Conservation (phyloP, 2,329 filamentous ascomycete genomes). For the Botryosphaeria dothidea region DNA sequence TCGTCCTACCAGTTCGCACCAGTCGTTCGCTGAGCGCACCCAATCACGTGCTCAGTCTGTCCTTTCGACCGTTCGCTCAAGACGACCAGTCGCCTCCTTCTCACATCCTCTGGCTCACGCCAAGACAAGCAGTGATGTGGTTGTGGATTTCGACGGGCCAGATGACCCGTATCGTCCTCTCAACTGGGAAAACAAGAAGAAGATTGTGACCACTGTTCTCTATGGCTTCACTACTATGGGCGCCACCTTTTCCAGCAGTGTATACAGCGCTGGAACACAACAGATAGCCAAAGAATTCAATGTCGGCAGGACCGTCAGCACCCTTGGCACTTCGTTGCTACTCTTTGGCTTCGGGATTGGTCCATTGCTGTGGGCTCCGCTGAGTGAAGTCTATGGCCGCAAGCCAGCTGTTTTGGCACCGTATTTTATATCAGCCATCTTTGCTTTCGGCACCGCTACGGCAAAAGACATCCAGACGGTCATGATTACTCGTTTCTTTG, state of each 20-base stretch:
- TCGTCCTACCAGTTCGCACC: not conserved
- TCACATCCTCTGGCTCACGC: conserved; percentile 39
- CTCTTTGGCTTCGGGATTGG: conserved; percentile 55
- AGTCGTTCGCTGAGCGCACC: not conserved
- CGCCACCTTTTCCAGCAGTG: conserved; percentile 52
- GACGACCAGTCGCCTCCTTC: conserved; percentile 35
- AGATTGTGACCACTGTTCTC: conserved; percentile 64
- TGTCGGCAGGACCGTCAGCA: conserved; percentile 47
- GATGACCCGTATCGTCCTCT: conserved; percentile 70
- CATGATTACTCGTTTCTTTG: not conserved
- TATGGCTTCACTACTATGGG: conserved; percentile 67
- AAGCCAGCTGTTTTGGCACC: conserved; percentile 37
- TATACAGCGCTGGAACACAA: conserved; percentile 60
- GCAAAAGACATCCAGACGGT: not conserved
- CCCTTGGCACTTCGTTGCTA: conserved; percentile 51
- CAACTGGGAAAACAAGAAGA: conserved; percentile 73
- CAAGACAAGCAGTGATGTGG: conserved; percentile 36
- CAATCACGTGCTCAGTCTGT: conserved; percentile 12
- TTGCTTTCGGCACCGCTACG: not conserved
- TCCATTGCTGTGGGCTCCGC: conserved; percentile 19
- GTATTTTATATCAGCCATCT: conserved; percentile 42
- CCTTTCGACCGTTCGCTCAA: conserved; percentile 38
- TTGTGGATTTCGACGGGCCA: conserved; percentile 73
- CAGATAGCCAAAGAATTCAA: conserved; percentile 54
- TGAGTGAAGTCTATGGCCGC: not conserved